phyloP scores from a whole-genome alignment of 176 grass and related monocot genomes.

The Zea luxurians region DNA sequence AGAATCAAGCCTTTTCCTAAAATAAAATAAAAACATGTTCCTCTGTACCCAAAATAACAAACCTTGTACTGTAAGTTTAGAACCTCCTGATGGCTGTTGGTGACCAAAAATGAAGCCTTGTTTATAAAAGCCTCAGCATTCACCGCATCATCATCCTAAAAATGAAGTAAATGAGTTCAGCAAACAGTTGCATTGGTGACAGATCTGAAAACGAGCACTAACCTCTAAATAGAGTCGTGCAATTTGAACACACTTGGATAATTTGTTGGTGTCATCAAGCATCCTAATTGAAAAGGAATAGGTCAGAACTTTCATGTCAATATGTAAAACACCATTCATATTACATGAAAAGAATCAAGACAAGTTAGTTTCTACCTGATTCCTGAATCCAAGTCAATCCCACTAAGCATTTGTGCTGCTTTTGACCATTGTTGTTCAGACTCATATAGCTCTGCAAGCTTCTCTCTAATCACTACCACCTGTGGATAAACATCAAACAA shows the following conservation, averaged over 20 bases:
- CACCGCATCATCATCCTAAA: slow-evolving; percentile 91
- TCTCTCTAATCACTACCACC: slow-evolving; percentile 97
- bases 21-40: not conserved
- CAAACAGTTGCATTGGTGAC: not conserved
- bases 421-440: slow-evolving; percentile 96
- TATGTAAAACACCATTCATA: not conserved
- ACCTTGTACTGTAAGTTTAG: slow-evolving; percentile 95
- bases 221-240: slow-evolving; percentile 99
- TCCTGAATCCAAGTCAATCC: slow-evolving; percentile 98
- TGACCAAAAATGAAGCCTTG: slow-evolving; percentile 98
- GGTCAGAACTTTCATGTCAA: not conserved
- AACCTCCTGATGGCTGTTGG: slow-evolving; percentile 82
- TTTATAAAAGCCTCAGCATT: slow-evolving; percentile 99
- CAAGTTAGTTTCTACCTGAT: slow-evolving; percentile 61
- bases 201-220: slow-evolving; percentile 23
- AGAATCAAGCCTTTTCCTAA: not conserved
- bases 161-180: slow-evolving; percentile 24
- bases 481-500: slow-evolving; percentile 38
- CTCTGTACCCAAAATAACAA: slow-evolving; percentile 6
- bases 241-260: slow-evolving; percentile 96
- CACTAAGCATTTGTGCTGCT: slow-evolving; percentile 96
- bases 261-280: slow-evolving; percentile 94
- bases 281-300: slow-evolving; percentile 54
- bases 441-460: slow-evolving; percentile 94
- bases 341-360: slow-evolving; percentile 10